Conservation (phyloP, 768 basidiomycete genomes). For the Cubamyces lactineus region DNA sequence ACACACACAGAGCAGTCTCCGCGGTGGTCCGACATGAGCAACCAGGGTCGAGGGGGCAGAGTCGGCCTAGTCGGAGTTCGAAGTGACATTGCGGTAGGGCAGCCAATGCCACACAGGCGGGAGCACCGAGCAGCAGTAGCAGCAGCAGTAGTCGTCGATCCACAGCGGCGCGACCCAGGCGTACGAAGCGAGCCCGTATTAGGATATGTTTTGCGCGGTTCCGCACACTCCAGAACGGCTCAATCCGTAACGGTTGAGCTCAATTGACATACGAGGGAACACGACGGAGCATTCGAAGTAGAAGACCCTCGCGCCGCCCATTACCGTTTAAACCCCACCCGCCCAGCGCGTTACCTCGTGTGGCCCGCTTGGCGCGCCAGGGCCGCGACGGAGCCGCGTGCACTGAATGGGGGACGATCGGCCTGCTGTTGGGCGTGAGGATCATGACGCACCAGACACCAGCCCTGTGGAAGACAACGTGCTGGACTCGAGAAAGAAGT, state of each 20-base stretch:
- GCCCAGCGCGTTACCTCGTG: neutral
- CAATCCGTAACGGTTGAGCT: neutral
- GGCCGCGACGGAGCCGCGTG: slow-evolving; percentile 7
- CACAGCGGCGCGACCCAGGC: neutral
- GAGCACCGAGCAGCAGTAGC: neutral
- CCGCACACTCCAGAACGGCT: too few species aligned
- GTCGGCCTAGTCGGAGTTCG: neutral
- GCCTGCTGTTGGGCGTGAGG: neutral
- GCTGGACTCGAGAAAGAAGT: neutral
- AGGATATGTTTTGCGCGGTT: too few species aligned
- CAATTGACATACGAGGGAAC: neutral
- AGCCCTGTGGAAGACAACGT: neutral
- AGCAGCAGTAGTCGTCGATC: neutral
- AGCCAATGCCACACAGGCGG: neutral
- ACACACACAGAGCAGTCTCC: neutral
- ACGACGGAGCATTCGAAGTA: neutral
- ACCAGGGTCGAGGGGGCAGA: neutral
- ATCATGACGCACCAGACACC: neutral
- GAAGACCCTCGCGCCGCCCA: neutral
- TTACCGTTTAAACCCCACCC: slow-evolving; percentile 4
- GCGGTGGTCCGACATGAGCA: neutral
- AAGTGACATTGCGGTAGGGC: neutral
- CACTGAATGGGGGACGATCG: slow-evolving; percentile 2
- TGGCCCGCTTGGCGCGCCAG: neutral
- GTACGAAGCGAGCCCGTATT: too few species aligned